Conservation (phyloP, 306 rosid genomes). For the Dryas drummondii region DNA sequence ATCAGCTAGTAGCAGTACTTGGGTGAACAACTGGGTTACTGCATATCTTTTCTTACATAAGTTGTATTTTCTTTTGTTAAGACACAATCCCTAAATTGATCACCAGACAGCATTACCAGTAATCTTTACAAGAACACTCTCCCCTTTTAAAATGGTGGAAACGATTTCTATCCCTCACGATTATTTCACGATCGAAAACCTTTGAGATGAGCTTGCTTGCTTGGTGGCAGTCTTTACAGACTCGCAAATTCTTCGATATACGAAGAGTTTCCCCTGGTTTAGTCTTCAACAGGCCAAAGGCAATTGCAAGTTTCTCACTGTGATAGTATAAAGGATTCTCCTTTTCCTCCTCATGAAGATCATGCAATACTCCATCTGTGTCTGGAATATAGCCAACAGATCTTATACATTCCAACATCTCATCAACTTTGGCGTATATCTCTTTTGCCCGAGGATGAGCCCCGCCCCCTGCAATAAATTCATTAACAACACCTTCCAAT, state of each 20-base stretch:
- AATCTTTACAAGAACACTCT: constrained; percentile 58
- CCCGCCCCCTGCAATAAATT: constrained; percentile 59
- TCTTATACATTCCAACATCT: constrained; percentile 48
- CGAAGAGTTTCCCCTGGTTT: constrained; percentile 53
- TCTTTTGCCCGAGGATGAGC: constrained; percentile 43
- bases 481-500: constrained; percentile 51
- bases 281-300: constrained; percentile 52
- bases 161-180: constrained; percentile 59
- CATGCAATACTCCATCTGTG: constrained; percentile 29
- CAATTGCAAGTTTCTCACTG: constrained; percentile 66
- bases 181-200: constrained; percentile 42
- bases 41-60: not conserved
- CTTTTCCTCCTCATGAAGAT: constrained; percentile 40
- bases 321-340: constrained; percentile 51
- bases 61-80: not conserved
- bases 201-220: constrained; percentile 54
- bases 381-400: constrained; percentile 42
- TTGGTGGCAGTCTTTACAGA: constrained; percentile 71
- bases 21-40: not conserved
- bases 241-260: constrained; percentile 57
- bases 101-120: constrained; percentile 35
- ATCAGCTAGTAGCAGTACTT: not conserved
- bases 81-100: too few relatives aligned
- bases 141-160: constrained; percentile 72
- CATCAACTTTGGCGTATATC: constrained; percentile 42